These are phyloP conservation scores for Begonia loranthoides DNA, from an alignment of 306 rosid genomes.

Conservation along the genomic window DNA sequence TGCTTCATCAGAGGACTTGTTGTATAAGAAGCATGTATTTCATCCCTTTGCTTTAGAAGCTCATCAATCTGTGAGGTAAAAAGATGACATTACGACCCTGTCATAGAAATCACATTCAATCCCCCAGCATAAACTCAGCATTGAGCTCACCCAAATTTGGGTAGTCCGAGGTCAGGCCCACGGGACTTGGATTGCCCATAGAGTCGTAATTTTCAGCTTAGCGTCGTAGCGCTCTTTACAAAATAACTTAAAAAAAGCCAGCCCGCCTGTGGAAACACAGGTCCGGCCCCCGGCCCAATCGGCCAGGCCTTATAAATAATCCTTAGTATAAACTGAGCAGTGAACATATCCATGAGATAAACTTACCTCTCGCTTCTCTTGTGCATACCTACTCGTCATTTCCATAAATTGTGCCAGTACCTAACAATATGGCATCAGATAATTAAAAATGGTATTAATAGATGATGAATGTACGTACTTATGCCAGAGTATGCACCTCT, in stretches of 20 bases:
- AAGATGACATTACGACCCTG: slow-evolving; percentile 4
- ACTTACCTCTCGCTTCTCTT: slow-evolving; percentile 89
- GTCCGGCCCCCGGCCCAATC: too few relatives aligned
- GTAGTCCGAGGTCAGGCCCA: not conserved
- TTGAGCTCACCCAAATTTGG: too few relatives aligned
- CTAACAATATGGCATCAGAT: slow-evolving; percentile 28
- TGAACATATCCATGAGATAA: not conserved
- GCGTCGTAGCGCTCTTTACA: too few relatives aligned
- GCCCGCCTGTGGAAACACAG: too few relatives aligned
- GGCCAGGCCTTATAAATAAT: too few relatives aligned
- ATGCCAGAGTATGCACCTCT: slow-evolving; percentile 35
- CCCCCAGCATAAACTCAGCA: too few relatives aligned
- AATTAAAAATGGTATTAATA: slow-evolving; percentile 2
- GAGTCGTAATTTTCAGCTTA: too few relatives aligned
- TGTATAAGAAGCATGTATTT: slow-evolving; percentile 82
- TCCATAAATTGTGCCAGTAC: slow-evolving; percentile 90
- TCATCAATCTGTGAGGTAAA: slow-evolving; percentile 46
- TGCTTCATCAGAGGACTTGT: slow-evolving; percentile 55
- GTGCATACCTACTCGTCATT: slow-evolving; percentile 86
- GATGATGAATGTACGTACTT: too few relatives aligned
- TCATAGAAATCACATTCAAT: not conserved
- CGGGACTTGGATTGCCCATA: too few relatives aligned
- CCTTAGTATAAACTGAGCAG: too few relatives aligned
- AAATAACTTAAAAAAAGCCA: too few relatives aligned
- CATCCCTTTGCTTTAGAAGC: slow-evolving; percentile 83